Percentiles rank a stretch among this genome's conserved stretches.
These are phyloP conservation scores for Centaurea solstitialis DNA, from an alignment of 129 eudicot genomes.

Conservation along the genomic window DNA sequence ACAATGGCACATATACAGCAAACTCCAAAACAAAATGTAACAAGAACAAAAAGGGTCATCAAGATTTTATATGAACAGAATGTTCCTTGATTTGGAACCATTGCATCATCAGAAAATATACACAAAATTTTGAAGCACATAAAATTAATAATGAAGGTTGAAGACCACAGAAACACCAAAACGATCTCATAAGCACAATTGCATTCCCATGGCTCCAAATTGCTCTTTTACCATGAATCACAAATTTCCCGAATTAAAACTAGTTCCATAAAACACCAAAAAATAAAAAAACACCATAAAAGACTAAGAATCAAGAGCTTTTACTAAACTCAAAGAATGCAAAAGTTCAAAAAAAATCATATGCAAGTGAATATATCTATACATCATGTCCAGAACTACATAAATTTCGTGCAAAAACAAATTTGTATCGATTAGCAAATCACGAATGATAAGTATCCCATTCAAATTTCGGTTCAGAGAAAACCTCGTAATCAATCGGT, in stretches of 20 bases:
- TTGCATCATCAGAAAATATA: background rate
- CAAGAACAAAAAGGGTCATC: background rate
- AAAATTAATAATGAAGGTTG: background rate
- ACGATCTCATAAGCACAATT: background rate
- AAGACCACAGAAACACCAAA: background rate
- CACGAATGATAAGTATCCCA: conserved; percentile 85
- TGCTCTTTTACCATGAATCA: background rate
- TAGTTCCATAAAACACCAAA: background rate
- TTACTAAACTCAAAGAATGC: background rate
- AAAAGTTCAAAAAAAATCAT: background rate
- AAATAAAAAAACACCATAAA: background rate
- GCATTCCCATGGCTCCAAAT: background rate
- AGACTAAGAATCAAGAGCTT: background rate
- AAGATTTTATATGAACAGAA: background rate
- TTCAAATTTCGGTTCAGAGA: conserved; percentile 88
- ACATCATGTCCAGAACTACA: conserved; percentile 20
- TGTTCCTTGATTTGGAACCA: background rate
- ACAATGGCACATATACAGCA: background rate
- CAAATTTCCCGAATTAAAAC: background rate
- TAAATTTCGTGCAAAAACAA: conserved; percentile 7
- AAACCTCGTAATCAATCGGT: conserved; percentile 85
- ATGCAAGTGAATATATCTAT: conserved; percentile 26
- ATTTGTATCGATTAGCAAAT: conserved; percentile 5
- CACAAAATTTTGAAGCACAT: background rate
- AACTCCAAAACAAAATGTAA: background rate